phyloP scores from a whole-genome alignment of 164 flowering plant species.

The Piper longum region DNA sequence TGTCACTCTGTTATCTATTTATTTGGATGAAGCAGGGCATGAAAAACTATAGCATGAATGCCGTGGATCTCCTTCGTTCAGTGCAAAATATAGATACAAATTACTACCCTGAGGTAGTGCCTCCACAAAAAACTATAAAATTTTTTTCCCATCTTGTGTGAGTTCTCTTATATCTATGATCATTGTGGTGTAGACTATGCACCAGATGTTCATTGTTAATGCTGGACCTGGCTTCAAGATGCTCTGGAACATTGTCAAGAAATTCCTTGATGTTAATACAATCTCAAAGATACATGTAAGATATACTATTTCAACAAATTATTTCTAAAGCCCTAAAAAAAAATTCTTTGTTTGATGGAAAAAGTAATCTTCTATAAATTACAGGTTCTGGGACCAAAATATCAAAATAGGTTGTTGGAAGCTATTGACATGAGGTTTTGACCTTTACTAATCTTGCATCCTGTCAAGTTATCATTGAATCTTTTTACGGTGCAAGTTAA shows the following conservation, averaged over 20 bases:
- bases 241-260: slow-evolving; percentile 87
- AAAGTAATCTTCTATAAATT: not conserved
- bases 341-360: too few species aligned
- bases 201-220: slow-evolving; percentile 83
- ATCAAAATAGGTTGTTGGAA: slow-evolving; percentile 50
- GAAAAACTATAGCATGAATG: slow-evolving; percentile 60
- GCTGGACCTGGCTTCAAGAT: slow-evolving; percentile 86
- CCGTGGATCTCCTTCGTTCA: slow-evolving; percentile 53
- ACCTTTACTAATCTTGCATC: slow-evolving; percentile 8
- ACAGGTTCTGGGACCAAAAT: slow-evolving; percentile 76
- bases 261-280: slow-evolving; percentile 72
- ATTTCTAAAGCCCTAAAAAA: not conserved
- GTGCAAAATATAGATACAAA: slow-evolving; percentile 60
- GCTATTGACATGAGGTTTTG: slow-evolving; percentile 60
- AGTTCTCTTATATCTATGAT: not conserved
- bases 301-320: not conserved
- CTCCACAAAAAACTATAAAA: not conserved
- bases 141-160: not conserved
- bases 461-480: not conserved
- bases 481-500: not conserved
- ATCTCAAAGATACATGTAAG: slow-evolving; percentile 72
- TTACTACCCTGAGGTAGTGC: slow-evolving; percentile 84
- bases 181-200: slow-evolving; percentile 42
- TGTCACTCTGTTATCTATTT: too few species aligned
- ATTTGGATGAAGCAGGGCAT: slow-evolving; percentile 37